phyloP scores from a whole-genome alignment of 495 filamentous ascomycete species.

The Penicillium salamii region DNA sequence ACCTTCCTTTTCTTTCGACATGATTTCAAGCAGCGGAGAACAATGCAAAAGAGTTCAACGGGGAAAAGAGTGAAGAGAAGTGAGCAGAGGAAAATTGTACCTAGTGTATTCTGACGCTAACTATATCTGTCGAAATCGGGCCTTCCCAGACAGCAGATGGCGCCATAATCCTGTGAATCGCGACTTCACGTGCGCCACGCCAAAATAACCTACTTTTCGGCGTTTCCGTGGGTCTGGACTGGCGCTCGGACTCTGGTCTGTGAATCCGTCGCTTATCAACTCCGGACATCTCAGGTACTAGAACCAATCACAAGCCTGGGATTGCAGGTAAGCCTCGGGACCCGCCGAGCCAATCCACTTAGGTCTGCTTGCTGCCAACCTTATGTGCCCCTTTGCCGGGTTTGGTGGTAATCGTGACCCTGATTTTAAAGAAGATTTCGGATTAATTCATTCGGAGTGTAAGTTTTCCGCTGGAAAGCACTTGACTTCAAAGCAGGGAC shows the following conservation, averaged over 20 bases:
- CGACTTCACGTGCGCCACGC: not conserved
- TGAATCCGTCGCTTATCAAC: no score
- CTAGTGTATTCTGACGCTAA: no score
- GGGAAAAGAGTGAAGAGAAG: not conserved
- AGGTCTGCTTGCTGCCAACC: no score
- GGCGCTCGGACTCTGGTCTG: no score
- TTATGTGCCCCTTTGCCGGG: no score
- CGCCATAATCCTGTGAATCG: slow-evolving; percentile 16
- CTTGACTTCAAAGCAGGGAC: slow-evolving; percentile 45
- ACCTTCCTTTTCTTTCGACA: slow-evolving; percentile 9
- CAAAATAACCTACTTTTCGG: not conserved
- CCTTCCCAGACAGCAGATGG: not conserved
- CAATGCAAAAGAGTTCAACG: not conserved
- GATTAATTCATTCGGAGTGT: no score
- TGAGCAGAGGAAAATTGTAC: not conserved
- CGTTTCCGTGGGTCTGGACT: not conserved
- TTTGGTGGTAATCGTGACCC: no score
- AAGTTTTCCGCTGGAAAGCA: no score
- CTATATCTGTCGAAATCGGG: not conserved
- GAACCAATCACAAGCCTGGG: not conserved
- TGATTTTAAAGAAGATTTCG: no score
- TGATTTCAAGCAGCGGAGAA: not conserved
- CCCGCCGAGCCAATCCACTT: no score
- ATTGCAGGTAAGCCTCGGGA: no score
- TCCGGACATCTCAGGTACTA: not conserved